Conservation (phyloP, 192 early-diverging fungal species). For the Oehlia diaphana region DNA sequence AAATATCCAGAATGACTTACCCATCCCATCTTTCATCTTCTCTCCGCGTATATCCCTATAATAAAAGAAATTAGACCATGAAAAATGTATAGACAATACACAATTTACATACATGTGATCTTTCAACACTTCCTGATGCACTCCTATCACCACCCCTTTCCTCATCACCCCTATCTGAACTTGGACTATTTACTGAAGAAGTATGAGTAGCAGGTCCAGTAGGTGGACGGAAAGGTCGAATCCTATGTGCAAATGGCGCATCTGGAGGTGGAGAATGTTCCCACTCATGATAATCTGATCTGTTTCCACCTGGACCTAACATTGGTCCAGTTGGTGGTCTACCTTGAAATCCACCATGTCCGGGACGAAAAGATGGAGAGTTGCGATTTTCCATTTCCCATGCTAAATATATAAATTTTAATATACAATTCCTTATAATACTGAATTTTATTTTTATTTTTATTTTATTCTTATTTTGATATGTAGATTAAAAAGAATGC, state of each 20-base stretch:
- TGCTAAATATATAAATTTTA: neutral
- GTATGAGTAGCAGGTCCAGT: neutral
- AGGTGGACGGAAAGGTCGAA: constrained; percentile 4
- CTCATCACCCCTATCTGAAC: constrained; percentile 20
- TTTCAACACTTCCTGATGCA: constrained; percentile 4
- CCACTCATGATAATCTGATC: constrained; percentile 23
- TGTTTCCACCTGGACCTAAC: neutral
- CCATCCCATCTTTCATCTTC: constrained; percentile 13
- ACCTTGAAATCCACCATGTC: neutral
- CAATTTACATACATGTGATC: constrained; percentile 11
- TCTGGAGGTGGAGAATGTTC: constrained; percentile 30
- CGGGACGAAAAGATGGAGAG: constrained; percentile 10
- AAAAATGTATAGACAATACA: neutral
- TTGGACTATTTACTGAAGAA: constrained; percentile 24
- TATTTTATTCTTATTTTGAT: neutral
- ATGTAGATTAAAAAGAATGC: neutral
- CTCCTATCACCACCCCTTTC: constrained; percentile 14
- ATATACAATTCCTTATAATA: neutral
- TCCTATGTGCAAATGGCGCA: constrained; percentile 27
- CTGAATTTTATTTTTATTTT: neutral
- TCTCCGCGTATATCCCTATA: neutral
- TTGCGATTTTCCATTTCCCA: constrained; percentile 32
- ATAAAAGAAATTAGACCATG: neutral
- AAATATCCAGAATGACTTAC: neutral
- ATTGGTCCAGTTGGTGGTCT: constrained; percentile 30